Percentiles rank a stretch among this genome's conserved stretches.
These are phyloP conservation scores for Pezicula rhizophila DNA, from an alignment of 2,329 filamentous ascomycete genomes.

Conservation along the genomic window DNA sequence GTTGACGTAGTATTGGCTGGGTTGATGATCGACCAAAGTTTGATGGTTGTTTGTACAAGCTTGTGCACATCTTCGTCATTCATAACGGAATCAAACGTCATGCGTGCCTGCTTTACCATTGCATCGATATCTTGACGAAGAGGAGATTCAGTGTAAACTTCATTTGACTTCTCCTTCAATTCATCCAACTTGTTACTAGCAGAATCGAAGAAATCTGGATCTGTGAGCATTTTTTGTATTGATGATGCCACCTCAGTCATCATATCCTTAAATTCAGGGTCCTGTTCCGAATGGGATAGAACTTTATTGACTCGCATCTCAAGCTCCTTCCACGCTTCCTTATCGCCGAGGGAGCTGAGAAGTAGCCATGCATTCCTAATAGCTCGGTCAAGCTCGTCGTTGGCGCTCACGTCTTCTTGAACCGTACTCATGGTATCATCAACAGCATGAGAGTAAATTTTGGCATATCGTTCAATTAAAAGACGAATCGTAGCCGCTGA, in stretches of 20 bases:
- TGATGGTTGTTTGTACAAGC: slow-evolving; percentile 59
- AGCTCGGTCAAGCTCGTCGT: slow-evolving; percentile 68
- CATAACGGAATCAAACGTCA: slow-evolving; percentile 61
- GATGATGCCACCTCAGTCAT: slow-evolving; percentile 68
- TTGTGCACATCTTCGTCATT: slow-evolving; percentile 68
- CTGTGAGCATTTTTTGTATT: slow-evolving; percentile 74
- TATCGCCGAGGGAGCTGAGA: slow-evolving; percentile 72
- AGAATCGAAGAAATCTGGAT: slow-evolving; percentile 79
- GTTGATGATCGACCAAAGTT: slow-evolving; percentile 64
- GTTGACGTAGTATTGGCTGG: slow-evolving; percentile 60
- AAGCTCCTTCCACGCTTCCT: slow-evolving; percentile 68
- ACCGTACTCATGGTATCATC: slow-evolving; percentile 61
- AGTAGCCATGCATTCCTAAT: slow-evolving; percentile 76
- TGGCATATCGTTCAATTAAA: slow-evolving; percentile 72
- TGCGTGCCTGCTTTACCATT: slow-evolving; percentile 62
- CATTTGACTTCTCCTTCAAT: slow-evolving; percentile 49
- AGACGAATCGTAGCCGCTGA: slow-evolving; percentile 75
- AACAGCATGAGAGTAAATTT: slow-evolving; percentile 68
- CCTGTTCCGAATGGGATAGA: slow-evolving; percentile 65
- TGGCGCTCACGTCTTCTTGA: slow-evolving; percentile 66
- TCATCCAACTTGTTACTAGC: slow-evolving; percentile 47
- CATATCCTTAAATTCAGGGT: slow-evolving; percentile 77
- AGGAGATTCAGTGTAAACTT: slow-evolving; percentile 60
- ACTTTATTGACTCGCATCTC: slow-evolving; percentile 64
- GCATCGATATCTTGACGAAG: slow-evolving; percentile 68